Evolutionary conservation across 2,329 filamentous ascomycete species (phyloP).

Genomic region (Emydomyces testavorans): DNA sequence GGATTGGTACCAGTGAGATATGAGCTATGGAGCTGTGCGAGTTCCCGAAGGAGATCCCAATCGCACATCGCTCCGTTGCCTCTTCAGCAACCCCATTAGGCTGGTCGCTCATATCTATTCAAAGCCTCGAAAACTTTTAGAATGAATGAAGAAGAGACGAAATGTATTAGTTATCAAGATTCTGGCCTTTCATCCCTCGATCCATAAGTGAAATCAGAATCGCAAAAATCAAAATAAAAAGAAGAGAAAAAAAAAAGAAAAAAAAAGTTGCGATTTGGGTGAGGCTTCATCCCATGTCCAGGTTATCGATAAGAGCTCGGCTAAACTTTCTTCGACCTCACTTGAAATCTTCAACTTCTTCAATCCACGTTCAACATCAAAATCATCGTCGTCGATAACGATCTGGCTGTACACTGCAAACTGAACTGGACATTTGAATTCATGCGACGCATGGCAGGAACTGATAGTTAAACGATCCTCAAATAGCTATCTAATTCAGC

Average conservation of each 20-base stretch:
- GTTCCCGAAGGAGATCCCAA: constrained; percentile 97
- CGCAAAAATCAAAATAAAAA: constrained; percentile 11
- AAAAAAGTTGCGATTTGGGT: constrained; percentile 10
- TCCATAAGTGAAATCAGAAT: neutral
- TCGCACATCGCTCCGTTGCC: constrained; percentile 50
- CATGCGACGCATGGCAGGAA: too few species aligned
- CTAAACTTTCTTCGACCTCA: constrained; percentile 10
- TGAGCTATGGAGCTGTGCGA: constrained; percentile 95
- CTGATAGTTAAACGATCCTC: too few species aligned
- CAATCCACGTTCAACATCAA: too few species aligned
- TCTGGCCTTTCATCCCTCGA: neutral
- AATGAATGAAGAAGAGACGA: neutral
- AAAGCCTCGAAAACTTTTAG: neutral
- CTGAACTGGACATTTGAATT: neutral
- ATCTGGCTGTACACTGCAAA: neutral
- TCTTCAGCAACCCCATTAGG: constrained; percentile 40
- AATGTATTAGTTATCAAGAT: neutral
- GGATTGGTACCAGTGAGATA: constrained; percentile 49
- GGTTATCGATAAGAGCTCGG: constrained; percentile 11
- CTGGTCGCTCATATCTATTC: constrained; percentile 40
- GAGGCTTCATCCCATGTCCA: neutral
- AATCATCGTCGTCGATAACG: too few species aligned
- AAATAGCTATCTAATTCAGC: too few species aligned
- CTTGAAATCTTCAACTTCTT: too few species aligned
- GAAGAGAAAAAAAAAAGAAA: too few species aligned